phyloP scores from a whole-genome alignment of 345 rosid species.

The Physaria fendleri region DNA sequence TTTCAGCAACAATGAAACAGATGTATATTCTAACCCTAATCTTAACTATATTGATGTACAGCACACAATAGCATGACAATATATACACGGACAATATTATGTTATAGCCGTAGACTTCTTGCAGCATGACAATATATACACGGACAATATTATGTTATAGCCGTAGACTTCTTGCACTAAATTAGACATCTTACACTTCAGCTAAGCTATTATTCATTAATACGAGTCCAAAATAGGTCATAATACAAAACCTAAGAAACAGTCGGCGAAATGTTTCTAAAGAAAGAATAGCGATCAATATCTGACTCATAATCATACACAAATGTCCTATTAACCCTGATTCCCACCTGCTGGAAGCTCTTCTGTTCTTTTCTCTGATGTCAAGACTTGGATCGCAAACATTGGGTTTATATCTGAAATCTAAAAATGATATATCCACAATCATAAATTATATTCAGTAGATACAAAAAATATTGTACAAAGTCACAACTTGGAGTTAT shows the following conservation, averaged over 20 bases:
- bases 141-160: background rate
- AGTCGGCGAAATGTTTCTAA: background rate
- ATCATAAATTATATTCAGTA: conserved; percentile 26
- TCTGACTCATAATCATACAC: conserved; percentile 19
- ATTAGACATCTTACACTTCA: conserved; percentile 4
- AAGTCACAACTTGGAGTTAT: conserved; percentile 5
- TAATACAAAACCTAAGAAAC: conserved; percentile 10
- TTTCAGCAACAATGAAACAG: background rate
- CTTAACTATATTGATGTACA: background rate
- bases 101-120: conserved; percentile 9
- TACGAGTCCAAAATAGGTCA: conserved; percentile 8
- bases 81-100: background rate
- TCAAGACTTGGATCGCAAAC: conserved; percentile 84
- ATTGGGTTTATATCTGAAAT: conserved; percentile 69
- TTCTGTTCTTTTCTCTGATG: conserved; percentile 63
- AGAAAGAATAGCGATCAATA: conserved; percentile 2
- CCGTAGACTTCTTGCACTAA: conserved; percentile 13
- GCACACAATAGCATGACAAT: background rate
- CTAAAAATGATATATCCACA: conserved; percentile 37
- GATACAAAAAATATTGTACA: background rate
- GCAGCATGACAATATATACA: background rate
- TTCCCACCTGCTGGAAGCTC: conserved; percentile 73
- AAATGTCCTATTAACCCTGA: conserved; percentile 9
- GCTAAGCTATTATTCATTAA: background rate
- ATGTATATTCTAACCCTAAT: background rate